phyloP scores from a whole-genome alignment of 441 rosid genomes.

The Populus hybrid region DNA sequence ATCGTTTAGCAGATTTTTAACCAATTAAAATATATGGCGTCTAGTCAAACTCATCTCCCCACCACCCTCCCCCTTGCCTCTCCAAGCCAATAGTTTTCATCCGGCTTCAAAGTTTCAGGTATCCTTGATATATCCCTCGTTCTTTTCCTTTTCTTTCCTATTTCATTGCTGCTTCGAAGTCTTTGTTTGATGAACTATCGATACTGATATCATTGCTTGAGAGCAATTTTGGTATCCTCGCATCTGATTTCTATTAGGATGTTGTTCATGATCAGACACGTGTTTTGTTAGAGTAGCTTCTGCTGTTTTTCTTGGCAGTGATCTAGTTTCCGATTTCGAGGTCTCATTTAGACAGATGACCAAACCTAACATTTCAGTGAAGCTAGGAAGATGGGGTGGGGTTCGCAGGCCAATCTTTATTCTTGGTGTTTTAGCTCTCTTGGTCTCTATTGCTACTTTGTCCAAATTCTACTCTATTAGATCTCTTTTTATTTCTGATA shows the following conservation, averaged over 20 bases:
- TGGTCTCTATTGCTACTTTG: constrained; percentile 47
- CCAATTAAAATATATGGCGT: background rate
- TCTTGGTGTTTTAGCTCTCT: constrained; percentile 45
- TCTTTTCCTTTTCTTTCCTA: background rate
- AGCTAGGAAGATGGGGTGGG: background rate
- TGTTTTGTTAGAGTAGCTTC: background rate
- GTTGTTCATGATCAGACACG: background rate
- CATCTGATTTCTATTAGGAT: background rate
- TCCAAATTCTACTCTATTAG: constrained; percentile 53
- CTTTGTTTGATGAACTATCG: background rate
- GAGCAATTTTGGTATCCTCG: background rate
- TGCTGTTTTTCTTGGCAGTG: background rate
- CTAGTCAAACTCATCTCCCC: background rate
- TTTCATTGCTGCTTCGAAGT: background rate
- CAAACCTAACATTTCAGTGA: background rate
- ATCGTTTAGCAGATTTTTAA: background rate
- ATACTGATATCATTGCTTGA: background rate
- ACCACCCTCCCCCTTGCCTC: background rate
- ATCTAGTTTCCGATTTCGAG: background rate
- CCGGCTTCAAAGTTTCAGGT: background rate
- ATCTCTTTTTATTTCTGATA: constrained; percentile 43
- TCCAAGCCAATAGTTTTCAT: background rate
- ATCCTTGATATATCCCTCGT: background rate
- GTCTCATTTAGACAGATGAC: background rate
- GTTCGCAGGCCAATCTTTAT: constrained; percentile 14